A percentile compares a stretch with the other conserved stretches of the same genome.
These are phyloP conservation scores for Microbotryum silenes-acaulis DNA, from an alignment of 1,284 basidiomycete genomes.

Conservation along the genomic window DNA sequence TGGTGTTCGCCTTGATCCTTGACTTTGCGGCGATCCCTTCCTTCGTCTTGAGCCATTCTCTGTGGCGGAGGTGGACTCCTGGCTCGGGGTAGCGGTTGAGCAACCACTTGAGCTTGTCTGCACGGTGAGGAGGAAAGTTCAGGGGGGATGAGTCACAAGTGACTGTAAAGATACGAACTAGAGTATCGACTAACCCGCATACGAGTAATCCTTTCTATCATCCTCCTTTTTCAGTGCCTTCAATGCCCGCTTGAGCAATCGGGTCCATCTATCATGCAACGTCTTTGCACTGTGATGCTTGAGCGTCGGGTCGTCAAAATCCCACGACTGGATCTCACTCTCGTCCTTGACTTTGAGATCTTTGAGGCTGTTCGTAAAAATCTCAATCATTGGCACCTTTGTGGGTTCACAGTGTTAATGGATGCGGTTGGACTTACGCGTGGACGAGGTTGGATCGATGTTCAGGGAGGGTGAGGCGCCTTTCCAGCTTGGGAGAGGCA, in stretches of 20 bases:
- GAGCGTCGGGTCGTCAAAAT: constrained; percentile 17
- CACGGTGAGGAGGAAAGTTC: neutral
- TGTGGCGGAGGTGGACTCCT: neutral
- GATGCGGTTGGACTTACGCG: constrained; percentile 49
- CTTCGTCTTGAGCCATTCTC: neutral
- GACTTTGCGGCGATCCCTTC: constrained; percentile 1
- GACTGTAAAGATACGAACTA: too few relatives aligned
- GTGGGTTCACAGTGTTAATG: neutral
- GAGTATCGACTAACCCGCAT: neutral
- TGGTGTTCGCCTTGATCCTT: neutral
- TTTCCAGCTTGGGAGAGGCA: constrained; percentile 48
- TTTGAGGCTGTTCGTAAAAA: constrained; percentile 11
- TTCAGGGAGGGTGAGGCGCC: constrained; percentile 39
- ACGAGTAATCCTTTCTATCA: neutral
- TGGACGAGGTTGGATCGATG: constrained; percentile 70
- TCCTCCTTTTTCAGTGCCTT: constrained; percentile 8
- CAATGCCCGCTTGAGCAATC: constrained; percentile 9
- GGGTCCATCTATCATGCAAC: constrained; percentile 24
- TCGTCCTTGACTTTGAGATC: constrained; percentile 12
- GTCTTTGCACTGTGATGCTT: constrained; percentile 23
- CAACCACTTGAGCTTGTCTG: neutral
- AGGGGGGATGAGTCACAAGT: too few relatives aligned
- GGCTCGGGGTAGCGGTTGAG: constrained; percentile 3
- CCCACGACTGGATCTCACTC: constrained; percentile 26
- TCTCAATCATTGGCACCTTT: neutral